Base-by-base conservation (phyloP, 257 asterid genomes). In the Asclepias syriaca region DNA sequence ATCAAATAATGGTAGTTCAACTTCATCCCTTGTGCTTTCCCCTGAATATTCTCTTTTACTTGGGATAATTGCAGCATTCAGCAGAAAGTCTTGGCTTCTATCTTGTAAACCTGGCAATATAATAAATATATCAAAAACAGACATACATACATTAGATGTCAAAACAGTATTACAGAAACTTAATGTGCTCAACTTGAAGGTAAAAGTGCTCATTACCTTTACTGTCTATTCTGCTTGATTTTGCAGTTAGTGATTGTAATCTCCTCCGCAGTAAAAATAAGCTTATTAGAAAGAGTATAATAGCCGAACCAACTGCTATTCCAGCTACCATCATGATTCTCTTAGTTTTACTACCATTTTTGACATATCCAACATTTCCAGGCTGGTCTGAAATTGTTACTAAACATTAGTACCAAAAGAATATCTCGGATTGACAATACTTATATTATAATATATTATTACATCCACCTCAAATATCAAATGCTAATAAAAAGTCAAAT, bases 1-100 rank as follows among this genome's bases (percentile, higher is more conserved):
- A 73, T 91, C 96, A 53, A 74, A 80, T 15, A 91, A 54, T 0
- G 98, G 98, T 37, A 93, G 81, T 73, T 91, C 99, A 21, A 86
- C 71, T 63, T 95, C 96, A 3, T 92, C 96, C 1, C 64, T 77
- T n/a, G 80, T 68, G 57, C 71, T 75, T 79, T 88, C 97, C 7
- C 79, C 79, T 0, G 87, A 76, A 70, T 80, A 55, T 1, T 92
- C 98, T 73, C 85, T 77, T 73, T 79, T 85, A 79, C 84, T 85
- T 2, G 77, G 88, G 57, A 78, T 79, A 24, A 84, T 75, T 27
- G 89, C 80, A 43, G 80, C 77, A 75, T 67, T 89, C 69, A 81
- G 12, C 72, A 90, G 72, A 63, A 80, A 69, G 65, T 91, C 96
- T 66, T 81, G 87, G 40, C 95, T 90, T 79, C 91, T 90, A 71